These are phyloP conservation scores for Physcomitrellopsis africana DNA, from an alignment of 225 moss, liverwort and hornwort genomes.

Conservation along the genomic window DNA sequence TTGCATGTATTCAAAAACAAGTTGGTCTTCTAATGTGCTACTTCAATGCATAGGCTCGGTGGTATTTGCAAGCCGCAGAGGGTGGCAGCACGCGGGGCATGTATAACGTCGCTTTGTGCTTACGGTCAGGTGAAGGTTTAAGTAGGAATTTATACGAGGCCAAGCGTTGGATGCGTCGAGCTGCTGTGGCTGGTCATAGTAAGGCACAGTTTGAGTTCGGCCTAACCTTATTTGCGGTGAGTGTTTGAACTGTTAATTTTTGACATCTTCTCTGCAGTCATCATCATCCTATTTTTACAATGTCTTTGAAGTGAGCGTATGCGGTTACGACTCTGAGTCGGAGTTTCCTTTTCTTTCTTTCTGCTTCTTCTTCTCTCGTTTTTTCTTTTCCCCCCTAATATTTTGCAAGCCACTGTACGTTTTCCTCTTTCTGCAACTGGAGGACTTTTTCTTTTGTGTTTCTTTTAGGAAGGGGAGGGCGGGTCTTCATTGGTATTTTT, in stretches of 20 bases:
- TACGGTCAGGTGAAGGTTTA: slow-evolving; percentile 63
- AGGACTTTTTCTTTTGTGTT: neutral
- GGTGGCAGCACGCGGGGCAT: slow-evolving; percentile 78
- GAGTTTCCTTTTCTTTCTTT: neutral
- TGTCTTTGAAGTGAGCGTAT: slow-evolving; percentile 18
- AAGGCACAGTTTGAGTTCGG: slow-evolving; percentile 88
- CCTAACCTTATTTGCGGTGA: slow-evolving; percentile 72
- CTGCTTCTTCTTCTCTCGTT: neutral
- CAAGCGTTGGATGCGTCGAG: slow-evolving; percentile 82
- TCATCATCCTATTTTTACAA: neutral
- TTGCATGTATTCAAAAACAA: neutral
- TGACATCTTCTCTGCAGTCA: neutral
- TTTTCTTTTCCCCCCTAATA: neutral
- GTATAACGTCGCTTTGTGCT: slow-evolving; percentile 80
- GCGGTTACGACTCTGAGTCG: neutral
- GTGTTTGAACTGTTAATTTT: slow-evolving; percentile 3
- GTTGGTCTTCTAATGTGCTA: slow-evolving; percentile 16
- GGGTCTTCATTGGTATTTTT: slow-evolving; percentile 67
- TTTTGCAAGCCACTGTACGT: neutral
- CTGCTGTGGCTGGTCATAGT: slow-evolving; percentile 76
- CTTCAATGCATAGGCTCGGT: slow-evolving; percentile 55
- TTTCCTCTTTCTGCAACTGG: slow-evolving; percentile 1
- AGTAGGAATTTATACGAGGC: slow-evolving; percentile 56
- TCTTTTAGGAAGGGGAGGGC: slow-evolving; percentile 71
- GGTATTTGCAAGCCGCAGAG: slow-evolving; percentile 79